Evolutionary conservation across 75 land plant species (phyloP).

Genomic region (Pinus albicaulis): DNA sequence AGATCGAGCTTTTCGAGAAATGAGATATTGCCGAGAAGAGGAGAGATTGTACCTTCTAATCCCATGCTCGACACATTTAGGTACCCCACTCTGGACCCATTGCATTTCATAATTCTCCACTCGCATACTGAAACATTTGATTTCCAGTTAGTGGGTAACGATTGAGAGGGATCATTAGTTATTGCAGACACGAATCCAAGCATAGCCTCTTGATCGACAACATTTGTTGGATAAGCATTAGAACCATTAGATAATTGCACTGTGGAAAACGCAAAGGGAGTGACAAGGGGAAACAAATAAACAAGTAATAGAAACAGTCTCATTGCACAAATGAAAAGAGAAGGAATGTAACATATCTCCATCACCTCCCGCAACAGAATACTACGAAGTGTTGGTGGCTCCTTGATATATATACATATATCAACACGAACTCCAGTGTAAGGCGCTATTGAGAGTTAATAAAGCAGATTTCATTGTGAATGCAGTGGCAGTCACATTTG

Average conservation of each 20-base stretch:
- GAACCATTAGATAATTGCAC: background rate
- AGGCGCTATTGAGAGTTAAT: too few relatives aligned
- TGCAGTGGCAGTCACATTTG: too few relatives aligned
- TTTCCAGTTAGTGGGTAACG: background rate
- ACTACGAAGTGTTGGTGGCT: too few relatives aligned
- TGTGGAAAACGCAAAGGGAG: background rate
- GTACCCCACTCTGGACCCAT: background rate
- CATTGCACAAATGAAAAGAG: too few relatives aligned
- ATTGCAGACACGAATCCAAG: background rate
- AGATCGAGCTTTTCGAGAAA: conserved; percentile 11
- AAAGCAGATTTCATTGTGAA: too few relatives aligned
- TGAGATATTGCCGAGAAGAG: background rate
- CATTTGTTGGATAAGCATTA: background rate
- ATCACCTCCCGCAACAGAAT: too few relatives aligned
- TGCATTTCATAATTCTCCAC: background rate
- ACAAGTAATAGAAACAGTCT: background rate
- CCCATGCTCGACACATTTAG: background rate
- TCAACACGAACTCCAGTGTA: too few relatives aligned
- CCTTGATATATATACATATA: too few relatives aligned
- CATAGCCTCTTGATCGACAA: background rate
- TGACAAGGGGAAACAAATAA: background rate
- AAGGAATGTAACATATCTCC: too few relatives aligned
- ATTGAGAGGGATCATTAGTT: background rate
- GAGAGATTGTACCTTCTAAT: conserved; percentile 17
- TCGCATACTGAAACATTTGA: background rate